Evolutionary conservation across 805 yeast genomes (phyloP).

Genomic region (Torulaspora quercuum): DNA sequence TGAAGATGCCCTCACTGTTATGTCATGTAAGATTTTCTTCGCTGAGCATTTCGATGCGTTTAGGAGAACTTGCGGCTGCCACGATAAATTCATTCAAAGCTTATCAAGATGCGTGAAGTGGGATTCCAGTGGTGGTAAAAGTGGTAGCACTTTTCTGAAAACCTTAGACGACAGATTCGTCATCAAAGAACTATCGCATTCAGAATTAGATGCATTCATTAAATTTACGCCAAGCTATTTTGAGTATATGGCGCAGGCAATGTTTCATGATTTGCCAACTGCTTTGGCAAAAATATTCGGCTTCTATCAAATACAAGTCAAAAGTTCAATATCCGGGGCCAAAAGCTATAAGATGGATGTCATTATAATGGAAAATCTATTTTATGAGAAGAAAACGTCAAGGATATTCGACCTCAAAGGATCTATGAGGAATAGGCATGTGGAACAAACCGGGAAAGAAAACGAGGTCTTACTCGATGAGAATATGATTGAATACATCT

Average conservation of each 20-base stretch:
- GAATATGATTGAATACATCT: slow-evolving; percentile 96
- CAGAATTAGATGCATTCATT: slow-evolving; percentile 89
- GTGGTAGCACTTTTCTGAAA: slow-evolving; percentile 90
- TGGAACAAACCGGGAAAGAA: slow-evolving; percentile 90
- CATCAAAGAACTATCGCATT: slow-evolving; percentile 80
- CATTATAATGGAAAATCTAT: slow-evolving; percentile 91
- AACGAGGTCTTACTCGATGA: slow-evolving; percentile 94
- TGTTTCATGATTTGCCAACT: slow-evolving; percentile 92
- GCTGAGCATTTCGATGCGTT: slow-evolving; percentile 97
- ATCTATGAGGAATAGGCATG: slow-evolving; percentile 96
- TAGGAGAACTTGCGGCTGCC: slow-evolving; percentile 75
- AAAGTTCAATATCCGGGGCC: slow-evolving; percentile 64
- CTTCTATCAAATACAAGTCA: slow-evolving; percentile 87
- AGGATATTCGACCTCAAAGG: slow-evolving; percentile 95
- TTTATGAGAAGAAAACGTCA: slow-evolving; percentile 75
- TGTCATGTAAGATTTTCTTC: slow-evolving; percentile 91
- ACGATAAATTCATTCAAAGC: slow-evolving; percentile 77
- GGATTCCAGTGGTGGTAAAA: slow-evolving; percentile 95
- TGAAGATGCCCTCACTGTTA: slow-evolving; percentile 73
- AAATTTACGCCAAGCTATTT: slow-evolving; percentile 95
- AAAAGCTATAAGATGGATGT: slow-evolving; percentile 83
- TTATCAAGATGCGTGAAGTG: slow-evolving; percentile 90
- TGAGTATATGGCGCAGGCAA: slow-evolving; percentile 91
- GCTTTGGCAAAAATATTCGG: slow-evolving; percentile 94
- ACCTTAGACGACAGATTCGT: slow-evolving; percentile 88